Percentiles rank a stretch among this genome's conserved stretches.
These are phyloP conservation scores for Pestalotiopsis sp. DNA, from an alignment of 2,329 filamentous ascomycete species.

Conservation along the genomic window DNA sequence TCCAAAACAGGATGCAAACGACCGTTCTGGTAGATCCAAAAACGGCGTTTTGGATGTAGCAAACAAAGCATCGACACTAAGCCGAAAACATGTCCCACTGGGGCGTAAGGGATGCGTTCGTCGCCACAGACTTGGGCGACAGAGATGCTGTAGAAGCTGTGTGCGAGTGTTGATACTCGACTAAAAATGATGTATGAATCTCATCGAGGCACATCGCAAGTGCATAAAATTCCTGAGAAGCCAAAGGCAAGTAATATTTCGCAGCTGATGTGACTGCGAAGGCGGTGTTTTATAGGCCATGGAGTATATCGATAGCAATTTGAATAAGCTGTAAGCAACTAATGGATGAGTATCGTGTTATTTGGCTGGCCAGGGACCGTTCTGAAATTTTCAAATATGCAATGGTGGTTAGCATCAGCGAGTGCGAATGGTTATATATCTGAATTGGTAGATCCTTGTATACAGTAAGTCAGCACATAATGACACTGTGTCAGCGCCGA, in stretches of 20 bases:
- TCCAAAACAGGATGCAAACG: background rate
- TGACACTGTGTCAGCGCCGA: background rate
- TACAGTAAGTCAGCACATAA: background rate
- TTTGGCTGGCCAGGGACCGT: background rate
- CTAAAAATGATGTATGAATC: background rate
- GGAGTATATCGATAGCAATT: background rate
- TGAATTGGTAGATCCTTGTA: background rate
- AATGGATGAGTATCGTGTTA: background rate
- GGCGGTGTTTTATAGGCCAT: background rate
- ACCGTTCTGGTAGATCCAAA: background rate
- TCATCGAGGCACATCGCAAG: background rate
- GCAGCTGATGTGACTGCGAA: background rate
- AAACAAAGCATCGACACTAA: background rate
- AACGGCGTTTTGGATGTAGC: background rate
- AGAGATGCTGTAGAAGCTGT: background rate
- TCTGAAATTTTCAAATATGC: background rate
- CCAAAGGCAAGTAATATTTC: background rate
- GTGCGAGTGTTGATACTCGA: background rate
- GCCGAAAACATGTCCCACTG: background rate
- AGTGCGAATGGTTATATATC: background rate
- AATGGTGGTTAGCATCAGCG: background rate
- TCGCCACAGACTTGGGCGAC: background rate
- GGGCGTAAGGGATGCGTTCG: background rate
- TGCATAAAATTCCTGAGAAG: background rate
- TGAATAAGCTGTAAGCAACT: background rate